phyloP scores from a whole-genome alignment of 345 rosid species.

The Gossypium sturtianum region DNA sequence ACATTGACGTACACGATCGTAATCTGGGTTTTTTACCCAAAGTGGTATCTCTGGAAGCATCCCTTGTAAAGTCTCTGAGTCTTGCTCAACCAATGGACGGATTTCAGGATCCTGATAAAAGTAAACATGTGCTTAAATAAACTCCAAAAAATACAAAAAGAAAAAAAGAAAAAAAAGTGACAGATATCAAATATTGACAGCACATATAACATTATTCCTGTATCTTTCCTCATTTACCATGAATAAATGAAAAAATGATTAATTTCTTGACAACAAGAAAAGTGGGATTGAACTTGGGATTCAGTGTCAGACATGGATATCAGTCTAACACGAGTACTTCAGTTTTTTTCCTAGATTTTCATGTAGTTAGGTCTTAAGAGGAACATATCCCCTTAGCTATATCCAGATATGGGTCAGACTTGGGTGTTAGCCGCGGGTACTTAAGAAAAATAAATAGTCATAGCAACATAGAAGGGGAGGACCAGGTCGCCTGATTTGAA shows the following conservation, averaged over 20 bases:
- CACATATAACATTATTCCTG: neutral
- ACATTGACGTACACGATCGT: conserved; percentile 68
- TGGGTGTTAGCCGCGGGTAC: too few species aligned
- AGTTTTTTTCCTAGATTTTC: neutral
- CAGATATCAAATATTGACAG: neutral
- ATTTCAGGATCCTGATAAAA: conserved; percentile 66
- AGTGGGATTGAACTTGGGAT: neutral
- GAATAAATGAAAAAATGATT: neutral
- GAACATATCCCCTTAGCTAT: neutral
- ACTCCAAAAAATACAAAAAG: neutral
- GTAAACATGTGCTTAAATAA: neutral
- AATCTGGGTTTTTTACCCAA: conserved; percentile 93
- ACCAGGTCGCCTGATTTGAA: neutral
- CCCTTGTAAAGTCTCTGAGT: conserved; percentile 59
- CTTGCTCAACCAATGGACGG: conserved; percentile 66
- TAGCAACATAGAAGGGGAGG: too few species aligned
- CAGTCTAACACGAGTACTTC: neutral
- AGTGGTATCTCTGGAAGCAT: conserved; percentile 92
- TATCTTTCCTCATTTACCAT: neutral
- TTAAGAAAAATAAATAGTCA: too few species aligned
- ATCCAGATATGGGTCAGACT: neutral
- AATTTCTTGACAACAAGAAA: neutral
- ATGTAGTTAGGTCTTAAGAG: neutral
- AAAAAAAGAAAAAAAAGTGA: too few species aligned
- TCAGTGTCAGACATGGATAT: neutral